These are phyloP conservation scores for Escovopsis sp. DNA, from an alignment of 2,329 filamentous ascomycete species.

Conservation along the genomic window DNA sequence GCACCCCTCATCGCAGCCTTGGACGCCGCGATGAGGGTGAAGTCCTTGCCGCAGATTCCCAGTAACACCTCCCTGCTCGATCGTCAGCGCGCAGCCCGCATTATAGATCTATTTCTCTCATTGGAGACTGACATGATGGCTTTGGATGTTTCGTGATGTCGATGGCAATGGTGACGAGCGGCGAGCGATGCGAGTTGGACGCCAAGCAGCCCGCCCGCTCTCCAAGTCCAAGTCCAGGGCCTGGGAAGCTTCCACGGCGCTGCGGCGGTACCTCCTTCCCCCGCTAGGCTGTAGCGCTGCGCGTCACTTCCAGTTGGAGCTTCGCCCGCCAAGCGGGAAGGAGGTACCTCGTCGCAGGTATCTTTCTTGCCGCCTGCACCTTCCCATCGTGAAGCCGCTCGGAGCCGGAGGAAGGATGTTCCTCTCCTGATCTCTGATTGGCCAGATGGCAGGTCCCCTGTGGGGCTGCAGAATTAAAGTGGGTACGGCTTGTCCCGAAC, in stretches of 20 bases:
- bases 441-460: constrained; percentile 2
- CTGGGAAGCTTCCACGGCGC: constrained; percentile 1
- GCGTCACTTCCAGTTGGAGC: constrained; percentile 20
- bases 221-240: constrained; percentile 1
- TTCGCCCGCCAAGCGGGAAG: background rate
- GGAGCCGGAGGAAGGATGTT: constrained; percentile 16
- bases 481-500: constrained; percentile 16
- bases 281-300: constrained; percentile 23
- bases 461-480: constrained; percentile 10
- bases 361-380: constrained; percentile 12
- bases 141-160: constrained; percentile 6
- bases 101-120: background rate
- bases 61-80: constrained; percentile 78
- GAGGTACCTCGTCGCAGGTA: constrained; percentile 5
- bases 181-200: constrained; percentile 3
- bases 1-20: constrained; percentile 97
- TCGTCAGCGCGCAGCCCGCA: constrained; percentile 3
- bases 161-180: constrained; percentile 8
- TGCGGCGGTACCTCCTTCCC: constrained; percentile 3
- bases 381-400: constrained; percentile 19
- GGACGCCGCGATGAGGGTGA: constrained; percentile 90
- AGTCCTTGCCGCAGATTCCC: constrained; percentile 98
- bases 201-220: constrained; percentile 3
- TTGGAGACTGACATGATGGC: constrained; percentile 4
- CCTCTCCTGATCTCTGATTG: constrained; percentile 11